Base-by-base conservation (phyloP, 2,329 filamentous ascomycete genomes). In the Aspergillus puulaauensis region DNA sequence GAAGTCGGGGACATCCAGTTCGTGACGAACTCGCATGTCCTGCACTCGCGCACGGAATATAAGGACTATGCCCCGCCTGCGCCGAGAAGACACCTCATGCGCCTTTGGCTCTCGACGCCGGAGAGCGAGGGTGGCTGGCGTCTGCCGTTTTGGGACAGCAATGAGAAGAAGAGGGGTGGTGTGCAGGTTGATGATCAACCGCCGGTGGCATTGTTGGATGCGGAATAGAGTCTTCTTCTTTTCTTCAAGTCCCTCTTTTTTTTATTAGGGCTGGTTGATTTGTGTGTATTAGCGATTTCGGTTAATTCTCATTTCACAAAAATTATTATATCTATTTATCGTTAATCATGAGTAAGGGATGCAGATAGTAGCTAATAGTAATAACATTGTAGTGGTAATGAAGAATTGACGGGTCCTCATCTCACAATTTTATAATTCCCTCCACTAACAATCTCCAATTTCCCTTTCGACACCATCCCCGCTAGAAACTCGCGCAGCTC, bases 401-500 rank as follows among this genome's bases (percentile, higher is more conserved):
- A 35, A 39, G 24, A 37, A 24, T 39, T 51, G 52, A 24, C 19
- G 50, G 50, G 40, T 64, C 35, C 5, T 37, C 35, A 71, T 63
- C 64, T 63, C 35, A 71, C 59, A 57, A 79, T 73, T 71, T 83
- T 85, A 75, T 92, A 93, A 76, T 86, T 90, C 40, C 88, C 89
- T 5, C 87, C 87, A 56, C 71, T 58, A 70, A 80, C 67, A 87
- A 81, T 75, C 74, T 92, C 89, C 68, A 96, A 75, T 66, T 86
- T 85, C 31, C 86, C 87, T 43, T 83, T 85, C 6, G 80, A 79
- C n/a, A 93, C 87, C 84, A 96, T 93, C 59, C 89, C 86, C 8
- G 79, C 84, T 57, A 98, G 75, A 71, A 97, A 90, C 72, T 89
- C 90, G 67, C 87, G 85, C 61, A 98, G 77, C 76, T 98, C 93